Conservation (phyloP, 306 rosid genomes). For the Pterocarpus macrocarpus region DNA sequence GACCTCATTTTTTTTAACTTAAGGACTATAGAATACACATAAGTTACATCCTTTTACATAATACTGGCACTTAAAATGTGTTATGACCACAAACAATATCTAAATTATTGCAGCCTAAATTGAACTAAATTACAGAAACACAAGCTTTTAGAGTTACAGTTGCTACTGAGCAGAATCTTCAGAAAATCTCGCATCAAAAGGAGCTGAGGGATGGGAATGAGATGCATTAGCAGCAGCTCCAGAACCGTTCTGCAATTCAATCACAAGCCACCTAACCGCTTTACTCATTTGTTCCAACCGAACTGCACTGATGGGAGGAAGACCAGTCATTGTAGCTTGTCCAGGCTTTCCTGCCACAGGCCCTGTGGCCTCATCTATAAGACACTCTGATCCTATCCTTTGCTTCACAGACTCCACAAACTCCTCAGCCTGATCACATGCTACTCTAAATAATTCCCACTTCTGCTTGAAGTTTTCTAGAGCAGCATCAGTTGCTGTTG, state of each 20-base stretch:
- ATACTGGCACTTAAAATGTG: background rate
- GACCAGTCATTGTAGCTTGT: slow-evolving; percentile 55
- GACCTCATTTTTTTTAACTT: background rate
- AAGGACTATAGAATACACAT: background rate
- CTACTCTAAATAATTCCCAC: slow-evolving; percentile 81
- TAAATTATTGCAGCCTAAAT: background rate
- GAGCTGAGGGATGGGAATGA: slow-evolving; percentile 69
- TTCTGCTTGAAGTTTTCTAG: slow-evolving; percentile 79
- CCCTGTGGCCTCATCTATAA: slow-evolving; percentile 88
- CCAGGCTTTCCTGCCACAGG: slow-evolving; percentile 65
- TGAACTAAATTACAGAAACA: background rate
- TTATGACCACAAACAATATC: background rate
- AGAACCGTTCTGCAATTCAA: slow-evolving; percentile 79
- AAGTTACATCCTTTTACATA: background rate
- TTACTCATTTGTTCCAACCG: slow-evolving; percentile 89
- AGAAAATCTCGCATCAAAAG: slow-evolving; percentile 77
- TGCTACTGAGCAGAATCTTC: slow-evolving; percentile 61
- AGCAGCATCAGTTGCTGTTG: slow-evolving; percentile 68
- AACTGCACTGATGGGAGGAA: slow-evolving; percentile 78
- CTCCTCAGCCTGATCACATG: slow-evolving; percentile 87
- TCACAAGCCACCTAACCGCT: slow-evolving; percentile 82
- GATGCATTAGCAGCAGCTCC: slow-evolving; percentile 66
- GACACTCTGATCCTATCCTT: slow-evolving; percentile 84
- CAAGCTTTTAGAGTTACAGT: background rate
- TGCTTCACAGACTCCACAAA: slow-evolving; percentile 88